A percentile compares a stretch with the other conserved stretches of the same genome.
Evolutionary conservation across 441 rosid genomes (phyloP).

Genomic region (Adansonia rubrostipa): DNA sequence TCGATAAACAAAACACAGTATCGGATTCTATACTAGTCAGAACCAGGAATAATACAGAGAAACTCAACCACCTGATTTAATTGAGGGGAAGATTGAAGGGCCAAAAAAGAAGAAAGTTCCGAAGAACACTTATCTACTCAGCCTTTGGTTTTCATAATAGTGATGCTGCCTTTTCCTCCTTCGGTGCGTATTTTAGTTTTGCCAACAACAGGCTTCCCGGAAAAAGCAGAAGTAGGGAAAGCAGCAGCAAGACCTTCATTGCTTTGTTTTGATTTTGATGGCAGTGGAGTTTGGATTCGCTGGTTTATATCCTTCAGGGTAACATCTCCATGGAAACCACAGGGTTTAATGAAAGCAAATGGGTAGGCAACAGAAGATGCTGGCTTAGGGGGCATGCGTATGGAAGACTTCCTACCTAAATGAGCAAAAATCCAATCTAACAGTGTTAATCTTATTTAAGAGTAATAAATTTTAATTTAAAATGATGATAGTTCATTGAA

Average conservation of each 20-base stretch:
- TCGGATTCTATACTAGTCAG: slow-evolving; percentile 37
- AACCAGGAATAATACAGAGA: slow-evolving; percentile 4
- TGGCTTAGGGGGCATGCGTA: slow-evolving; percentile 61
- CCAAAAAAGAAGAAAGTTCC: slow-evolving; percentile 22
- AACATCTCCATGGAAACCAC: slow-evolving; percentile 81
- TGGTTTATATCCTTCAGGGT: slow-evolving; percentile 95
- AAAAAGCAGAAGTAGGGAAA: slow-evolving; percentile 90
- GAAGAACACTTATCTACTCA: slow-evolving; percentile 36
- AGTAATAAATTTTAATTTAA: neutral
- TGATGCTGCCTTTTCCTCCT: slow-evolving; percentile 98
- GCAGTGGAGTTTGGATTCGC: slow-evolving; percentile 69
- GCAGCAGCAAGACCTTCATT: slow-evolving; percentile 53
- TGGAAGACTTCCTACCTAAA: slow-evolving; percentile 71
- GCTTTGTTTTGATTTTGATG: slow-evolving; percentile 54
- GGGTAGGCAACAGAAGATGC: slow-evolving; percentile 86
- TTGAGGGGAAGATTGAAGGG: slow-evolving; percentile 29
- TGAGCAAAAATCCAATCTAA: neutral
- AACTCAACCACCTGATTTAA: slow-evolving; percentile 24
- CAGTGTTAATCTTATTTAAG: neutral
- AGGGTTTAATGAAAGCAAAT: slow-evolving; percentile 91
- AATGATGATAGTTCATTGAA: neutral
- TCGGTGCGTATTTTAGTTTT: slow-evolving; percentile 93
- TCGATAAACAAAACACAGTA: slow-evolving; percentile 16
- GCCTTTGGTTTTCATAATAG: slow-evolving; percentile 93
- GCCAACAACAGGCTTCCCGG: slow-evolving; percentile 97